Conservation (phyloP, 1,139 yeast genomes). For the Pichia cactophila region DNA sequence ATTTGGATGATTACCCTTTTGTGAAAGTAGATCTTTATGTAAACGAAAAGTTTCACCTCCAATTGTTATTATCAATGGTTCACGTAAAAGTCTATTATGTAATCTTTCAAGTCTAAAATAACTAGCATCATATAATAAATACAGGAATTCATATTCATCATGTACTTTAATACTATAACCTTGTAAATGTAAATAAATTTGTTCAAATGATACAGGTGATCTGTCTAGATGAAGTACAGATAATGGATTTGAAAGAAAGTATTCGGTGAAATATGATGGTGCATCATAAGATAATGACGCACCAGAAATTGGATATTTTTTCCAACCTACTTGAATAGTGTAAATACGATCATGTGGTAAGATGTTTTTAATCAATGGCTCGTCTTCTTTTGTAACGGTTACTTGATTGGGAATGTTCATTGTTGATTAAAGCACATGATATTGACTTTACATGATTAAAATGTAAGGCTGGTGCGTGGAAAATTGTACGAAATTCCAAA, state of each 20-base stretch:
- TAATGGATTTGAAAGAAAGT: constrained; percentile 34
- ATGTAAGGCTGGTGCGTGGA: no score
- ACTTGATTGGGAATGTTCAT: not conserved
- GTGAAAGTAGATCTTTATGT: constrained; percentile 43
- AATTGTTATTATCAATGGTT: constrained; percentile 52
- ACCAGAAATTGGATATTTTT: constrained; percentile 57
- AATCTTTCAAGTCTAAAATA: constrained; percentile 63
- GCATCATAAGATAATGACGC: constrained; percentile 80
- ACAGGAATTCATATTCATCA: constrained; percentile 53
- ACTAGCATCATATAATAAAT: constrained; percentile 63
- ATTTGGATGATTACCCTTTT: constrained; percentile 69
- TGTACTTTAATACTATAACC: constrained; percentile 60
- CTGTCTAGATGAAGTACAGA: constrained; percentile 61
- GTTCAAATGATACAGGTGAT: constrained; percentile 61
- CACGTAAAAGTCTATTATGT: constrained; percentile 40
- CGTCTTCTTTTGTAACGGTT: not conserved
- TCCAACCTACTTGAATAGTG: constrained; percentile 66
- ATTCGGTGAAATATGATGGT: constrained; percentile 54
- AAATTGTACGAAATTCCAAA: no score
- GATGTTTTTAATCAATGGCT: constrained; percentile 39
- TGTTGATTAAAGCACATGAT: not conserved
- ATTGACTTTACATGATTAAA: no score
- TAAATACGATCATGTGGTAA: constrained; percentile 63
- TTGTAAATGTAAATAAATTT: constrained; percentile 65
- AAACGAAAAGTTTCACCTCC: constrained; percentile 58